phyloP scores from a whole-genome alignment of 2,329 filamentous ascomycete species.

The Penicillium sp. region DNA sequence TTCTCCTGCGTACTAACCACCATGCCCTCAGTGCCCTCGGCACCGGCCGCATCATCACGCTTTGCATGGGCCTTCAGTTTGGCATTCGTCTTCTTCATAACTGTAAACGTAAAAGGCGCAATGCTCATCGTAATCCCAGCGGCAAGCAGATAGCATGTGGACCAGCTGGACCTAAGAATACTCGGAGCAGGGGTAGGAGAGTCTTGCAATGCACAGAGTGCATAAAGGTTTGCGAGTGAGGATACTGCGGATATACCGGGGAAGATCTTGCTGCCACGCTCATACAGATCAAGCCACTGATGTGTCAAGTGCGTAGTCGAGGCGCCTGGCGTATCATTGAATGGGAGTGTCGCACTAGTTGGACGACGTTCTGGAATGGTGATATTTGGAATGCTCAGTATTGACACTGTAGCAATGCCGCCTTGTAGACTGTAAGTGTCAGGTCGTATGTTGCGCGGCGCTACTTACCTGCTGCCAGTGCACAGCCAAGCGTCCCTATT shows the following conservation, averaged over 20 bases:
- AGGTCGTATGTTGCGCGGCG: not conserved
- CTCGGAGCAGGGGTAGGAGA: slow-evolving; percentile 6
- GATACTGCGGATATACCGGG: slow-evolving; percentile 54
- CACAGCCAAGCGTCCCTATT: slow-evolving; percentile 11
- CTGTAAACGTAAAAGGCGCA: slow-evolving; percentile 26
- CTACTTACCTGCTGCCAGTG: slow-evolving; percentile 7
- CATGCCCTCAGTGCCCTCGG: slow-evolving; percentile 22
- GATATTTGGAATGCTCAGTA: slow-evolving; percentile 22
- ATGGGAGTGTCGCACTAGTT: slow-evolving; percentile 1
- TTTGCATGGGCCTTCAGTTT: slow-evolving; percentile 24
- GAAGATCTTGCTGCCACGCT: slow-evolving; percentile 55
- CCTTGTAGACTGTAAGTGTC: slow-evolving; percentile 14
- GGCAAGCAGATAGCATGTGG: slow-evolving; percentile 24
- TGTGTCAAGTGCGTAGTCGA: slow-evolving; percentile 27
- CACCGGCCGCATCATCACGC: slow-evolving; percentile 22
- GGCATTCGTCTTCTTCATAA: slow-evolving; percentile 29
- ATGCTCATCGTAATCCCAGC: slow-evolving; percentile 23
- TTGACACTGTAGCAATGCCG: slow-evolving; percentile 25
- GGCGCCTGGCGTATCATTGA: slow-evolving; percentile 15
- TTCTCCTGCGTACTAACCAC: slow-evolving; percentile 19
- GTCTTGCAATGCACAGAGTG: slow-evolving; percentile 25
- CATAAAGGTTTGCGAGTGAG: slow-evolving; percentile 50
- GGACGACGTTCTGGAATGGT: slow-evolving; percentile 17
- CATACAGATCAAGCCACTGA: slow-evolving; percentile 31
- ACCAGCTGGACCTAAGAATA: slow-evolving; percentile 11